These are phyloP conservation scores for Rubus parviflorus DNA, from an alignment of 306 rosid species.

Conservation along the genomic window DNA sequence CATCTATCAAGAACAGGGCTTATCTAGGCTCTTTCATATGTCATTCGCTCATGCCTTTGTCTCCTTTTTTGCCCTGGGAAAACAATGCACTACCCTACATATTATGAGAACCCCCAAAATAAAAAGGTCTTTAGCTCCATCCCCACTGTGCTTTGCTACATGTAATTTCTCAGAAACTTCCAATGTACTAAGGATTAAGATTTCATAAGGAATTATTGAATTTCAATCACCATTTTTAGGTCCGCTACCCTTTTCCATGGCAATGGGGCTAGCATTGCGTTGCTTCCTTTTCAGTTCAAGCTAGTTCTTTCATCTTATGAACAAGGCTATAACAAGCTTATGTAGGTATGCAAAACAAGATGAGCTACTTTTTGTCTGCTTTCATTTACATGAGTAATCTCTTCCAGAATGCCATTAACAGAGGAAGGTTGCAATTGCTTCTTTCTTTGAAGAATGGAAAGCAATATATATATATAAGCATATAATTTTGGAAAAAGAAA, in stretches of 20 bases:
- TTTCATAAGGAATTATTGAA: background rate
- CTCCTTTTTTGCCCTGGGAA: background rate
- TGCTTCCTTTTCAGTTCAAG: background rate
- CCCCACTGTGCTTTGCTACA: background rate
- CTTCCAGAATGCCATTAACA: background rate
- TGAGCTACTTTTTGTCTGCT: background rate
- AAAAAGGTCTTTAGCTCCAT: background rate
- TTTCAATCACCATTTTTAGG: background rate
- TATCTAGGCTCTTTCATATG: background rate
- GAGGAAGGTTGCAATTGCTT: background rate
- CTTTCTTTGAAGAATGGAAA: background rate
- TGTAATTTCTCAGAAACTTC: conserved; percentile 14
- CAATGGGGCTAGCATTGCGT: background rate
- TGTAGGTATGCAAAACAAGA: background rate
- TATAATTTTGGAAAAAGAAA: background rate
- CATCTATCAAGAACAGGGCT: background rate
- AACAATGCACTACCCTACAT: background rate
- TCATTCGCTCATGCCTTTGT: background rate
- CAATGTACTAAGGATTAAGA: background rate
- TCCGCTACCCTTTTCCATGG: background rate
- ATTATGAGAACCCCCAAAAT: background rate
- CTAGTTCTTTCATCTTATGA: background rate
- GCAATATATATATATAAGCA: background rate
- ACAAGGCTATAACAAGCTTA: background rate
- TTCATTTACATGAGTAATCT: background rate